Percentiles rank a stretch among this genome's conserved stretches.
Conservation (phyloP, 371 early-diverging fungal species). For the Rhizopus sp. region DNA sequence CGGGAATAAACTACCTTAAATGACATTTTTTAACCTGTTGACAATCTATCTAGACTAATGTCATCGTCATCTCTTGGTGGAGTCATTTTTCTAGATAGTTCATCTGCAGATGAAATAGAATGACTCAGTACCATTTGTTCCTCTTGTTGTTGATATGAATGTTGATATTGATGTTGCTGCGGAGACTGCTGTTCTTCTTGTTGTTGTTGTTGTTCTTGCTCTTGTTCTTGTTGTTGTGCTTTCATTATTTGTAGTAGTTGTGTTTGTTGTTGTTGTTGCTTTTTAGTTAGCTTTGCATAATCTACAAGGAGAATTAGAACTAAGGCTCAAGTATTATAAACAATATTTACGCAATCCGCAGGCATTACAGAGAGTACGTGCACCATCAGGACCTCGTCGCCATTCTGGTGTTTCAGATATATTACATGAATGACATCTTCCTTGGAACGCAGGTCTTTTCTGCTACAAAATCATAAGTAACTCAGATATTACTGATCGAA, state of each 20-base stretch:
- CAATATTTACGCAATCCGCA: slow-evolving; percentile 63
- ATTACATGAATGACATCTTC: slow-evolving; percentile 62
- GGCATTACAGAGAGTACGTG: slow-evolving; percentile 69
- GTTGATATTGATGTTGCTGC: too few species aligned
- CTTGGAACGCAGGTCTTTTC: slow-evolving; percentile 52
- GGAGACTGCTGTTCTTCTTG: background rate
- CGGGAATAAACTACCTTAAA: too few species aligned
- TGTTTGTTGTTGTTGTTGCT: background rate
- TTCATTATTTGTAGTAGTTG: background rate
- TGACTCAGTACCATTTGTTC: too few species aligned
- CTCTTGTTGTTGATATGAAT: too few species aligned
- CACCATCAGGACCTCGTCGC: slow-evolving; percentile 73
- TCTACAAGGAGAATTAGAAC: slow-evolving; percentile 9
- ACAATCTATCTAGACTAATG: too few species aligned
- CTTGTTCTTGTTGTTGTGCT: slow-evolving; percentile 17
- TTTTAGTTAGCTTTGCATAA: slow-evolving; percentile 19
- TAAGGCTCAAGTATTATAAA: background rate
- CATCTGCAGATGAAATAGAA: too few species aligned
- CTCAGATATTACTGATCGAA: too few species aligned
- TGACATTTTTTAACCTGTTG: too few species aligned
- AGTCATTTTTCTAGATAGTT: too few species aligned
- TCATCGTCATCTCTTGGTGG: too few species aligned
- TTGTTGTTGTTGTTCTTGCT: background rate
- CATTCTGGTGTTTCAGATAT: slow-evolving; percentile 72
- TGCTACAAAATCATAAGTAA: background rate